Base-by-base conservation (phyloP, 1,139 yeast genomes). In the Pichia kudriavzevii region DNA sequence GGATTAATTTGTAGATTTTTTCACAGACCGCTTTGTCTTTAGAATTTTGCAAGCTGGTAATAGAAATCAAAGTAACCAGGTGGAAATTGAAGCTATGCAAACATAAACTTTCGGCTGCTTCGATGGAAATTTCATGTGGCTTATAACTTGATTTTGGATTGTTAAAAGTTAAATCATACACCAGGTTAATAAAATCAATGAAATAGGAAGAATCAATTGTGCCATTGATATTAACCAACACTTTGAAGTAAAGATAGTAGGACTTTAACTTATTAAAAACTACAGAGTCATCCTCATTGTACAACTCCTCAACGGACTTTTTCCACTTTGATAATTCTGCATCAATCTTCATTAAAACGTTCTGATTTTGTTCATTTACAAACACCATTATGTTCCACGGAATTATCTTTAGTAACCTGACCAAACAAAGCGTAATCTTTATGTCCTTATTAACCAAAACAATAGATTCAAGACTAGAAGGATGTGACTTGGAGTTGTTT, bases 51-150 rank as follows among this genome's bases (percentile, higher is more conserved):
- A 53, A 38, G 13, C 34, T 38, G 12, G 43, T 42, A 5, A 53
- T 42, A 11, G 55, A 43, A 21, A 52, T 35, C 33, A 53, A 36
- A 10, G 45, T 45, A 27, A 52, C 20, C 20, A 53, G 39, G 34
- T 53, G 58, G 34, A 53, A 51, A 34, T 53, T 52, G 40, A 53
- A 53, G 36, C 56, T 49, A 33, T 51, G 53, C 22, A 50, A 43
- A 28, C 54, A 41, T 23, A 53, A 35, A 32, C 35, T 39, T 31
- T 53, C 55, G 2, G 52, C 43, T 22, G 46, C 48, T 26, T 43
- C 44, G 18, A 47, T 33, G 12, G 51, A 46, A 7, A 48, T 32
- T 12, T 47, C 49, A 26, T 32, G 29, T 4, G 25, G 25, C 22
- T 40, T 34, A 15, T 34, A 30, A 9, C 23, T 35, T 21, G 39